phyloP scores from a whole-genome alignment of 352 stramenopile genomes.

The Phytophthora boehmeriae region DNA sequence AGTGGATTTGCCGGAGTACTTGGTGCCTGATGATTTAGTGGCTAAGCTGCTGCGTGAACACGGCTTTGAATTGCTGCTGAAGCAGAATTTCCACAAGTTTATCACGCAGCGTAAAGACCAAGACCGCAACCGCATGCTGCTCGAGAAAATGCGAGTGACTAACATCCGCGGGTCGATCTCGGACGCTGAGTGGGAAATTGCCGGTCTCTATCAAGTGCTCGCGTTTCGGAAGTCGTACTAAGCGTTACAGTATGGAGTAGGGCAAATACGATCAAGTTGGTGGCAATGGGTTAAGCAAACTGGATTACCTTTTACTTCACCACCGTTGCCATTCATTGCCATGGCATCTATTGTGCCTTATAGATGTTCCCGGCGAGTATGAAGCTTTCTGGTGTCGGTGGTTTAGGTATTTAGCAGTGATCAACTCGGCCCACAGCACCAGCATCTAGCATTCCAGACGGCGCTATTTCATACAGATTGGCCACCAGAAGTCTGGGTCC shows the following conservation, averaged over 20 bases:
- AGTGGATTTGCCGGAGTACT: conserved; percentile 91
- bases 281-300: no score
- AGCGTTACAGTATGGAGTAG: background rate
- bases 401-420: no score
- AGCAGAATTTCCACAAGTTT: conserved; percentile 89
- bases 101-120: conserved; percentile 77
- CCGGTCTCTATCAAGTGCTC: conserved; percentile 85
- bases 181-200: conserved; percentile 88
- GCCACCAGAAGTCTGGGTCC: no score
- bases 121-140: conserved; percentile 66
- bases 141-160: conserved; percentile 89
- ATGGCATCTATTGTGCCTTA: no score
- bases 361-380: no score
- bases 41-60: conserved; percentile 66
- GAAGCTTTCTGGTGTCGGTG: no score
- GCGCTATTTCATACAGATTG: no score
- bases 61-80: conserved; percentile 80
- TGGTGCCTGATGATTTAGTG: conserved; percentile 87
- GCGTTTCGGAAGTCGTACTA: conserved; percentile 88
- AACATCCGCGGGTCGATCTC: conserved; percentile 87
- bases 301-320: no score
- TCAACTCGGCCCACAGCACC: no score
- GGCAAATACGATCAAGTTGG: no score
- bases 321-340: no score
- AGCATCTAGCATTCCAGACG: no score